phyloP scores from a whole-genome alignment of 192 early-diverging fungal genomes.

The Linnemannia zychae region DNA sequence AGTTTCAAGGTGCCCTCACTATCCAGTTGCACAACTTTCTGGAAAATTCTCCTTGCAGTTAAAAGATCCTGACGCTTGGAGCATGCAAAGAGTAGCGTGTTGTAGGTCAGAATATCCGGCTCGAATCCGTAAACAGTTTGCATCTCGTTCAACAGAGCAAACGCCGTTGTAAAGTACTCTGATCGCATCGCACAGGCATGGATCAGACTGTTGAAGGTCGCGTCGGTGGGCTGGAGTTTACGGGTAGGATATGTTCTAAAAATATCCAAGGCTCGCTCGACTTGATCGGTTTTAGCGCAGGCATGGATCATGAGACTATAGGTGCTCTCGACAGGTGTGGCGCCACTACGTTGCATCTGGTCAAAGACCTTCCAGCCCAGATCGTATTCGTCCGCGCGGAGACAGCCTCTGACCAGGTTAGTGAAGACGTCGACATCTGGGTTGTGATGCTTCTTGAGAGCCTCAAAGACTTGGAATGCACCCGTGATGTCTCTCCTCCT shows the following conservation, averaged over 20 bases:
- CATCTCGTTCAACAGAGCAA: conserved; percentile 88
- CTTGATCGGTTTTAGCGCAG: conserved; percentile 85
- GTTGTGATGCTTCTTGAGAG: conserved; percentile 58
- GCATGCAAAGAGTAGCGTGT: conserved; percentile 83
- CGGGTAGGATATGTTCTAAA: conserved; percentile 88
- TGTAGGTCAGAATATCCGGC: conserved; percentile 85
- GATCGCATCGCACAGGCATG: conserved; percentile 82
- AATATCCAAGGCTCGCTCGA: conserved; percentile 92
- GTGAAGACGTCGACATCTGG: conserved; percentile 73
- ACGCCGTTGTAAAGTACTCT: conserved; percentile 90
- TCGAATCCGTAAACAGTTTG: conserved; percentile 79
- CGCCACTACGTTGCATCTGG: conserved; percentile 82
- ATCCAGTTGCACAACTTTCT: conserved; percentile 67
- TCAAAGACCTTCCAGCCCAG: conserved; percentile 95
- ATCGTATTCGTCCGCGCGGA: conserved; percentile 74
- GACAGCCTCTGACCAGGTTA: conserved; percentile 85
- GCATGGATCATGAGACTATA: conserved; percentile 95
- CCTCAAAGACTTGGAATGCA: conserved; percentile 50
- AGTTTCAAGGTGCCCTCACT: conserved; percentile 61
- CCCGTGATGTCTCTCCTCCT: conserved; percentile 51
- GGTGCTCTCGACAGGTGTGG: conserved; percentile 81
- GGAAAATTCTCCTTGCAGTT: conserved; percentile 74
- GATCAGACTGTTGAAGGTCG: conserved; percentile 92
- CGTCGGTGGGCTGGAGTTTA: conserved; percentile 78
- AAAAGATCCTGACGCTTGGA: conserved; percentile 80